Evolutionary conservation across 495 filamentous ascomycete species (phyloP).

Genomic region (Talaromyces ruber): DNA sequence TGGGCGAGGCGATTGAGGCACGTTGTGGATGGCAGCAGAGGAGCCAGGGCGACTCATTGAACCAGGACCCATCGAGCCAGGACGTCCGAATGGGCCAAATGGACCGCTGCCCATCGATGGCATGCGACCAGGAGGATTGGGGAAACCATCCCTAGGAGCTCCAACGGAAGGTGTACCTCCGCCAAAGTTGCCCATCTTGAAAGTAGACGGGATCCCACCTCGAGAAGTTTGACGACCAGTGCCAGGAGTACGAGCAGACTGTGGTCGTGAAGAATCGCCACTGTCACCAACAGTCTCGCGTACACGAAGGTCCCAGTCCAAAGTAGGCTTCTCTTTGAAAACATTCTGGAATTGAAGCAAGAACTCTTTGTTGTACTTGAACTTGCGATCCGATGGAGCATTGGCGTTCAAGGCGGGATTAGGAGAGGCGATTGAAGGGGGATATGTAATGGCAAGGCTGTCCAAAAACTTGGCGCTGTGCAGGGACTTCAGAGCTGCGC

Average conservation of each 20-base stretch:
- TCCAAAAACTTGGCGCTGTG: constrained; percentile 78
- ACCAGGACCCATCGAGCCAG: constrained; percentile 45
- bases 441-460: constrained; percentile 66
- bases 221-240: constrained; percentile 43
- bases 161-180: constrained; percentile 30
- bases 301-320: constrained; percentile 81
- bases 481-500: constrained; percentile 82
- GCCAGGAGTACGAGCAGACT: constrained; percentile 60
- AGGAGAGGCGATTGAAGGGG: constrained; percentile 70
- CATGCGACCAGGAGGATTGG: constrained; percentile 23
- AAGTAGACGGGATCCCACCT: constrained; percentile 24
- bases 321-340: constrained; percentile 89
- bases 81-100: constrained; percentile 46
- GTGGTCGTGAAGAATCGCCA: constrained; percentile 57
- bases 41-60: constrained; percentile 47
- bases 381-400: constrained; percentile 66
- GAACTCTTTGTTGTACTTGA: constrained; percentile 94
- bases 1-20: constrained; percentile 46
- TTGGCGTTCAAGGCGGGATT: constrained; percentile 80
- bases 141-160: constrained; percentile 57
- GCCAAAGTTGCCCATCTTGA: constrained; percentile 65
- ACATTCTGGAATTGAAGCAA: constrained; percentile 92
- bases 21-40: constrained; percentile 35
- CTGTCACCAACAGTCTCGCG: constrained; percentile 77
- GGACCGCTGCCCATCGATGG: constrained; percentile 40